Evolutionary conservation across 768 basidiomycete genomes (phyloP).

Genomic region (Boletus rubropictus): DNA sequence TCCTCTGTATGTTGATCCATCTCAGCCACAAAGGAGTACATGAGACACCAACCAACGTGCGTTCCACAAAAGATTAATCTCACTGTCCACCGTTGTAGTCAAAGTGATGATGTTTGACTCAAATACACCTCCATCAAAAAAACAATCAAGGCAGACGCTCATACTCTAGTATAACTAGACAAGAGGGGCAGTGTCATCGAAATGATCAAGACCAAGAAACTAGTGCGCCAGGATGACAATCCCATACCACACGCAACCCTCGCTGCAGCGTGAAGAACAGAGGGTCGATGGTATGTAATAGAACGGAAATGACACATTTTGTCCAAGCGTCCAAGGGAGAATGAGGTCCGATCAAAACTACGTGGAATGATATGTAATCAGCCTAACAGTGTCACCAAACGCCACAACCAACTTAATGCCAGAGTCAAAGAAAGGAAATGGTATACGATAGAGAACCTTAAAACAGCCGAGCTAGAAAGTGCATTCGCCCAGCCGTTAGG

Average conservation of each 20-base stretch:
- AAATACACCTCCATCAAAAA: too few relatives aligned
- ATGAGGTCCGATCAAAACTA: conserved; percentile 17
- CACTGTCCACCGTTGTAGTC: too few relatives aligned
- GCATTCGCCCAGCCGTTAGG: background rate
- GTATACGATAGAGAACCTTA: conserved; percentile 13
- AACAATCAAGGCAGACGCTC: too few relatives aligned
- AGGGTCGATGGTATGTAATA: conserved; percentile 2
- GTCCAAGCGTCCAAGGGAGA: conserved; percentile 17
- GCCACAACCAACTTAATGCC: conserved; percentile 1
- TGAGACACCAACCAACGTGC: too few relatives aligned
- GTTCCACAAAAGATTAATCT: too few relatives aligned
- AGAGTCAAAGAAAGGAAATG: conserved; percentile 7
- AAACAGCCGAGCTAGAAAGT: background rate
- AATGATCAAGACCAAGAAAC: background rate
- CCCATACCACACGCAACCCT: background rate
- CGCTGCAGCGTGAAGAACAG: background rate
- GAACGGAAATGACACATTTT: conserved; percentile 5
- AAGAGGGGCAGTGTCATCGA: background rate
- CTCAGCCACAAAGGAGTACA: too few relatives aligned
- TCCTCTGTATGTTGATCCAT: too few relatives aligned
- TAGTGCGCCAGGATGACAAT: background rate
- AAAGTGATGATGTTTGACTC: too few relatives aligned
- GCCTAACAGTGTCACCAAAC: conserved; percentile 13
- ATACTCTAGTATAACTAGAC: background rate
- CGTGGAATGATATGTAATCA: conserved; percentile 7